A percentile compares a stretch with the other conserved stretches of the same genome.
Conservation (phyloP, 345 rosid species). For the Citrus unshiu region DNA sequence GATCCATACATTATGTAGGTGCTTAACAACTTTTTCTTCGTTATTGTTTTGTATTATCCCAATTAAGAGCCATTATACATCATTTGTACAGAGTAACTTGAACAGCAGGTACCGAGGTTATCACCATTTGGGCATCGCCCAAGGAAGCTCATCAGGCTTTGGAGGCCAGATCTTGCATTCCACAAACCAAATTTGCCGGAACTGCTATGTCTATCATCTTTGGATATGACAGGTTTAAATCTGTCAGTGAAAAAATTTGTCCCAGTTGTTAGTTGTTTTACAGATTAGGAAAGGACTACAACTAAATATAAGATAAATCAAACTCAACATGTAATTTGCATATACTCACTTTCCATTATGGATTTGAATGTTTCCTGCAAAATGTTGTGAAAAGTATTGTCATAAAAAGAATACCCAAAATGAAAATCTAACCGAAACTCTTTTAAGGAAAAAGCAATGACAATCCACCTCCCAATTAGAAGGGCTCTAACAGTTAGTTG, state of each 20-base stretch:
- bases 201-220: conserved; percentile 88
- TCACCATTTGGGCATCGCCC: not conserved
- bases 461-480: not conserved
- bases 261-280: not conserved
- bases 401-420: not conserved
- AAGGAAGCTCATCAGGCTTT: conserved; percentile 14
- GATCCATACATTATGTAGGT: not conserved
- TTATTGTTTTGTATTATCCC: not conserved
- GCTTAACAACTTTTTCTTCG: not conserved
- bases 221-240: conserved; percentile 79
- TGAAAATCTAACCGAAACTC: not conserved
- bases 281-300: not conserved
- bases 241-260: conserved; percentile 28
- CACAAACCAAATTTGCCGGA: conserved; percentile 85
- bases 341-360: conserved; percentile 80
- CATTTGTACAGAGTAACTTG: not conserved
- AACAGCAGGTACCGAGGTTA: not conserved
- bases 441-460: not conserved
- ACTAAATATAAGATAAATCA: not conserved
- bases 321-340: not conserved
- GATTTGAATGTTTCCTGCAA: conserved; percentile 73
- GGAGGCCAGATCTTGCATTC: conserved; percentile 59
- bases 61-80: not conserved
- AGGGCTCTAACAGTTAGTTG: not conserved
- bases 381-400: not conserved